phyloP scores from a whole-genome alignment of 78 protist genomes.

The Dictyostelium discoideum region dicty_2.7 NC_007089.4:5427001-5427500 shows the following conservation, averaged over 20 bases:
- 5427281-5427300: slow-evolving; percentile 13
- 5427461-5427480: neutral
- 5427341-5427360: slow-evolving; percentile 1
- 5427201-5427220: slow-evolving; percentile 59
- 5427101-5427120: slow-evolving; percentile 39
- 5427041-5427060: neutral
- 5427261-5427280: slow-evolving; percentile 22
- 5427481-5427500: slow-evolving; percentile 23
- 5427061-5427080: slow-evolving; percentile 55
- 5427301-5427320: slow-evolving; percentile 49
- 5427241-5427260: slow-evolving; percentile 30
- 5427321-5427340: slow-evolving; percentile 26
- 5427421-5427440: neutral
- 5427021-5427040: slow-evolving; percentile 29
- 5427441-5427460: neutral
- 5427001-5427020: slow-evolving; percentile 33
- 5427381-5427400: neutral
- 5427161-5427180: slow-evolving; percentile 38
- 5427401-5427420: too few relatives aligned
- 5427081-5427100: slow-evolving; percentile 14
- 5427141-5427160: slow-evolving; percentile 61
- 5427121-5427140: slow-evolving; percentile 69
- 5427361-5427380: neutral
- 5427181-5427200: slow-evolving; percentile 48
- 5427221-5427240: slow-evolving; percentile 38